Percentiles rank a stretch among this genome's conserved stretches.
These are phyloP conservation scores for Nigrospora oryzae DNA, from an alignment of 2,329 filamentous ascomycete species.

Conservation along the genomic window DNA sequence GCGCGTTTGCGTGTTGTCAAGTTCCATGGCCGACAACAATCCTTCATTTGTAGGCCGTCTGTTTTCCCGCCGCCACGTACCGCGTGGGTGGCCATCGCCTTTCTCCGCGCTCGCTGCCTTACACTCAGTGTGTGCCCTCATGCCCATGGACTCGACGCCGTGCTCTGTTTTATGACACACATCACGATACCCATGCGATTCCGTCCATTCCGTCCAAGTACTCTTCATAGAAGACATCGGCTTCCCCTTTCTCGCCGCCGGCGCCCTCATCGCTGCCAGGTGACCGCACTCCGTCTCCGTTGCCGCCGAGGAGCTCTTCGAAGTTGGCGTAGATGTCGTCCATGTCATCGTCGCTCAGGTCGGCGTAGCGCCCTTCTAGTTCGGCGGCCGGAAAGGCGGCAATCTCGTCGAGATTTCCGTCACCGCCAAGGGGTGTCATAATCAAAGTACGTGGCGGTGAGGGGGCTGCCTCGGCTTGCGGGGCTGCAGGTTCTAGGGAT, in stretches of 20 bases:
- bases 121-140: no score
- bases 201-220: conserved; percentile 48
- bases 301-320: conserved; percentile 36
- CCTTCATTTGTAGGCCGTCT: no score
- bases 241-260: conserved; percentile 16
- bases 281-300: conserved; percentile 1
- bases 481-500: not conserved
- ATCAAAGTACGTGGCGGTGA: no score
- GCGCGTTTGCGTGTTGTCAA: no score
- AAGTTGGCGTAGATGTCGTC: conserved; percentile 49
- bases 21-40: no score
- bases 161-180: no score
- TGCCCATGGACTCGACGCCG: no score
- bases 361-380: conserved; percentile 33
- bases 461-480: no score
- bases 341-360: conserved; percentile 31
- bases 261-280: conserved; percentile 12
- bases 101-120: no score
- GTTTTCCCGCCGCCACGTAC: no score
- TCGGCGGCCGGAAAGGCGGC: conserved; percentile 38
- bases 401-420: conserved; percentile 32
- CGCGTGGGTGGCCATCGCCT: no score
- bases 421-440: conserved; percentile 10
- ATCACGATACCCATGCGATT: conserved; percentile 31
- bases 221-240: conserved; percentile 40